Evolutionary conservation across 2,329 filamentous ascomycete species (phyloP).

Genomic region (Stagonosporopsis cucurbitacearum): DNA sequence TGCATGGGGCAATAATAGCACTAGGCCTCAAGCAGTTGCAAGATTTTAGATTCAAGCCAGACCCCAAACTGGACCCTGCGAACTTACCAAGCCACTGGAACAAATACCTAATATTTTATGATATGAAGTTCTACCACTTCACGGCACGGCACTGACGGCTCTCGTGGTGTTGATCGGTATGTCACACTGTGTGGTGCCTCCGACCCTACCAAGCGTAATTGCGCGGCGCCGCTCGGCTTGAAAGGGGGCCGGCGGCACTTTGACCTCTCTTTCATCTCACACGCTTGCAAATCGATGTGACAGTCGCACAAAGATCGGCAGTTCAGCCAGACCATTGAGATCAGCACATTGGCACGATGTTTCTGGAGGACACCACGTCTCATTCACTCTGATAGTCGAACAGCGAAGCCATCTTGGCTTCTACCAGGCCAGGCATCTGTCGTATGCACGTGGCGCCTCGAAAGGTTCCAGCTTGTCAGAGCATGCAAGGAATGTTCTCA

Average conservation of each 20-base stretch:
- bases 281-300: neutral
- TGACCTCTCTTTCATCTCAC: neutral
- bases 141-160: neutral
- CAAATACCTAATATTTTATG: neutral
- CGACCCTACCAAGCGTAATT: neutral
- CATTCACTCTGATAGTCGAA: neutral
- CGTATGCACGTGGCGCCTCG: neutral
- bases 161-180: neutral
- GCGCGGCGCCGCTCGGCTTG: neutral
- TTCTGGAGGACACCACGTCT: neutral
- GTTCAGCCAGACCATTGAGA: neutral
- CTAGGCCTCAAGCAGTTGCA: constrained; percentile 8
- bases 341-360: no score
- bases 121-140: neutral
- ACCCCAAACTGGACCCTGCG: neutral
- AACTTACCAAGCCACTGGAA: neutral
- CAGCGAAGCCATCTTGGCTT: neutral
- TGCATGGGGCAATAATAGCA: constrained; percentile 1
- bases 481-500: constrained; percentile 3
- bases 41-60: neutral
- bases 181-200: neutral
- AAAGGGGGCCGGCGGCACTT: neutral
- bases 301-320: neutral
- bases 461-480: constrained; percentile 9
- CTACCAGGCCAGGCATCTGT: neutral